phyloP scores from a whole-genome alignment of 202 grass and related monocot genomes.

The Carex arenaria region DNA sequence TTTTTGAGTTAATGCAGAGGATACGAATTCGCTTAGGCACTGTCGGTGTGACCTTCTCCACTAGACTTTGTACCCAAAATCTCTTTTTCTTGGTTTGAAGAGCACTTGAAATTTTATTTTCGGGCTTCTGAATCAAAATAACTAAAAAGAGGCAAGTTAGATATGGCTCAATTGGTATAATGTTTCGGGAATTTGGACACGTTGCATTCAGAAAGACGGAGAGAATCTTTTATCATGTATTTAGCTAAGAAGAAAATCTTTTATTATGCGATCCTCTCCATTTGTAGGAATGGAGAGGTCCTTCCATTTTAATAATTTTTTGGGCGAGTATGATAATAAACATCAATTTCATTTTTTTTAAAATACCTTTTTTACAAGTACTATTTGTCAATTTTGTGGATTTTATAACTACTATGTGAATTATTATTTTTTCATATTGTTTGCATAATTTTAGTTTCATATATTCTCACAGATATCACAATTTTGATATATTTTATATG shows the following conservation, averaged over 20 bases:
- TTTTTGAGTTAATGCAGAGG: too few species aligned
- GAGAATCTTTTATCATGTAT: neutral
- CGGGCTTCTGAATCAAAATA: neutral
- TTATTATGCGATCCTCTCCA: neutral
- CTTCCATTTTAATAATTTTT: neutral
- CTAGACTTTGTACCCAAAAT: slow-evolving; percentile 12
- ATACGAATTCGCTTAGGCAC: neutral
- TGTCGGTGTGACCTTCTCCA: slow-evolving; percentile 16
- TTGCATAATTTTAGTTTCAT: too few species aligned
- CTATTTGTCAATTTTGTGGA: too few species aligned
- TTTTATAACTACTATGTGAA: too few species aligned
- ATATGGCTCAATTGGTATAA: neutral
- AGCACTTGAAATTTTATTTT: neutral
- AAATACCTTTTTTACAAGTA: too few species aligned
- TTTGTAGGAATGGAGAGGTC: neutral
- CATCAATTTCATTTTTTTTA: too few species aligned
- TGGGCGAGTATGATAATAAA: neutral
- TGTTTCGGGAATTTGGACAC: slow-evolving; percentile 13
- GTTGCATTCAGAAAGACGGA: neutral
- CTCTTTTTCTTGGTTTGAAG: slow-evolving; percentile 2
- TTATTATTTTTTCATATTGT: too few species aligned
- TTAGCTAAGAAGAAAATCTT: too few species aligned
- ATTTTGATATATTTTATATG: too few species aligned
- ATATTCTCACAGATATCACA: too few species aligned
- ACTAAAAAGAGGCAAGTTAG: neutral